These are phyloP conservation scores for Punica granatum DNA, from an alignment of 345 rosid genomes.

Conservation along the genomic window DNA sequence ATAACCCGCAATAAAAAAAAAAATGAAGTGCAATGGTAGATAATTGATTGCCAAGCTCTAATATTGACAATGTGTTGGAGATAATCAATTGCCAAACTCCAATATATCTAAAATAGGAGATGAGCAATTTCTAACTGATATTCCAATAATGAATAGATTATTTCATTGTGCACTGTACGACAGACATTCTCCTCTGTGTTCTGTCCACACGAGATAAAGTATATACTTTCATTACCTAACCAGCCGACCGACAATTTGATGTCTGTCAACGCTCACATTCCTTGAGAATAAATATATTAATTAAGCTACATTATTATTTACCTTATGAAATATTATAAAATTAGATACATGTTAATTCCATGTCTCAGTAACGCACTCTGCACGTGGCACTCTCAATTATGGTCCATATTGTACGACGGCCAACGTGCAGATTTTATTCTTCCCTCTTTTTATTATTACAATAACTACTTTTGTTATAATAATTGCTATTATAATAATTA, in stretches of 20 bases:
- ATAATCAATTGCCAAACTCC: too few relatives aligned
- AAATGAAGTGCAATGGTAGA: too few relatives aligned
- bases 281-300: background rate
- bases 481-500: too few relatives aligned
- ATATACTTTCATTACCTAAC: slow-evolving; percentile 23
- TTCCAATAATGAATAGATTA: background rate
- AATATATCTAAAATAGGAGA: too few relatives aligned
- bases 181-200: background rate
- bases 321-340: background rate
- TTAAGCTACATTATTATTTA: background rate
- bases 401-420: slow-evolving; percentile 15
- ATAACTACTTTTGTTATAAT: too few relatives aligned
- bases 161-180: background rate
- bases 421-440: background rate
- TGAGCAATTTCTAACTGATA: too few relatives aligned
- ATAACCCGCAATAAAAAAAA: too few relatives aligned
- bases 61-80: too few relatives aligned
- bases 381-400: slow-evolving; percentile 15
- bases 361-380: slow-evolving; percentile 6
- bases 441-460: too few relatives aligned
- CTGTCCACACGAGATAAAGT: too few relatives aligned
- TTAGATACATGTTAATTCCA: background rate
- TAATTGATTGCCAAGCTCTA: too few relatives aligned
- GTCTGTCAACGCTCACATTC: slow-evolving; percentile 13
- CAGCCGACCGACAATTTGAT: slow-evolving; percentile 23